These are phyloP conservation scores for Pugionium cornutum DNA, from an alignment of 345 rosid genomes.

Conservation along the genomic window DNA sequence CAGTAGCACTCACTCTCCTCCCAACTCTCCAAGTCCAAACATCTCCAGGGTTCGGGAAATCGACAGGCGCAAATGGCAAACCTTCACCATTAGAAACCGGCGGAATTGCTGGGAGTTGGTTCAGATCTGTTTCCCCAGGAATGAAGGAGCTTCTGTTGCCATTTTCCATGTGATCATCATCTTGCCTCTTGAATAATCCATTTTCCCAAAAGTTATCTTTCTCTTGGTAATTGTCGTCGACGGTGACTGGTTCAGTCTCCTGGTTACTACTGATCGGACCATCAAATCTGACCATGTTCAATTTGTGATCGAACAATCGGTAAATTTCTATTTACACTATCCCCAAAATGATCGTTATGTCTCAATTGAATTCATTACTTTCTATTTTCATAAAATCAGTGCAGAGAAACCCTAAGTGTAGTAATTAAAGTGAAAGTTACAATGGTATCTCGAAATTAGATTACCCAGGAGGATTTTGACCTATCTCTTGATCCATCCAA, in stretches of 20 bases:
- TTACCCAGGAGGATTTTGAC: slow-evolving; percentile 31
- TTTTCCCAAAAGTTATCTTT: slow-evolving; percentile 42
- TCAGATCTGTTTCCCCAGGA: slow-evolving; percentile 36
- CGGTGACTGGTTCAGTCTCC: slow-evolving; percentile 13
- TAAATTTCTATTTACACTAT: too few relatives aligned
- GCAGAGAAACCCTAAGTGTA: slow-evolving; percentile 9
- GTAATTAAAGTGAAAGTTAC: neutral
- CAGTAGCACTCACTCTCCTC: slow-evolving; percentile 50
- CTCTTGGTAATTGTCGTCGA: neutral
- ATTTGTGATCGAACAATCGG: too few relatives aligned
- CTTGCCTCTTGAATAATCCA: slow-evolving; percentile 17
- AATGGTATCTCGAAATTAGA: neutral
- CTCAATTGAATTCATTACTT: neutral
- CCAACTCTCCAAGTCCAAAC: slow-evolving; percentile 91
- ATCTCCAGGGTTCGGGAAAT: slow-evolving; percentile 82
- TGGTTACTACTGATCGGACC: slow-evolving; percentile 12
- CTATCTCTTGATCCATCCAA: slow-evolving; percentile 29
- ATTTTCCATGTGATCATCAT: slow-evolving; percentile 17
- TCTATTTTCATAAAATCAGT: neutral
- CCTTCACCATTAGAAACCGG: slow-evolving; percentile 62
- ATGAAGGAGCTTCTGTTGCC: slow-evolving; percentile 34
- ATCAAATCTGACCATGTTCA: slow-evolving; percentile 24
- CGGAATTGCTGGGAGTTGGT: slow-evolving; percentile 46
- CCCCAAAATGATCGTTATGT: slow-evolving; percentile 11
- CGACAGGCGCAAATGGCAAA: slow-evolving; percentile 78